Conservation (phyloP, 2,329 filamentous ascomycete genomes). For the Spiromastix sp. region DNA sequence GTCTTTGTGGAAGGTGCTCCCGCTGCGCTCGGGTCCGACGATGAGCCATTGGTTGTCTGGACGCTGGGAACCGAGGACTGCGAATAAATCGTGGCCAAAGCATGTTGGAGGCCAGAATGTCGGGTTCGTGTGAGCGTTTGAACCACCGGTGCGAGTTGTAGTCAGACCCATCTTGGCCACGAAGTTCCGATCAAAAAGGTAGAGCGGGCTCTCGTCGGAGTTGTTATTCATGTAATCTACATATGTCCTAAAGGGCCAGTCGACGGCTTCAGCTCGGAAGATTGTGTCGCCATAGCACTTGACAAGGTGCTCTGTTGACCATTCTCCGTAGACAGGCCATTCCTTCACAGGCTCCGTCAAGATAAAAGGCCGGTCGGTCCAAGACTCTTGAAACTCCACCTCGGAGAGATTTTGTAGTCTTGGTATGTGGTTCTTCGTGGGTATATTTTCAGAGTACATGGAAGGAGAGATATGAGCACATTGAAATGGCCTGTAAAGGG, state of each 20-base stretch:
- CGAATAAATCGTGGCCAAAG: slow-evolving; percentile 80
- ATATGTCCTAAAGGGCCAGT: slow-evolving; percentile 81
- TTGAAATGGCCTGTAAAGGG: slow-evolving; percentile 79
- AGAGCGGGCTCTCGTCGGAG: slow-evolving; percentile 77
- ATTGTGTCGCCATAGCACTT: slow-evolving; percentile 53
- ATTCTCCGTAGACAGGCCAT: slow-evolving; percentile 69
- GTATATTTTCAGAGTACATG: slow-evolving; percentile 61
- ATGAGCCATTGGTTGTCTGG: slow-evolving; percentile 92
- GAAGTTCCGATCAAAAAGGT: slow-evolving; percentile 83
- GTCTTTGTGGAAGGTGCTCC: slow-evolving; percentile 89
- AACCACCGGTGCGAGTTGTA: slow-evolving; percentile 33
- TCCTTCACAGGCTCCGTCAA: slow-evolving; percentile 68
- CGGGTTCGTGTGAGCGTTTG: slow-evolving; percentile 17
- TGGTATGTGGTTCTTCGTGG: slow-evolving; percentile 59
- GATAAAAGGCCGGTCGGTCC: slow-evolving; percentile 77
- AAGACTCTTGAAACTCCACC: slow-evolving; percentile 62
- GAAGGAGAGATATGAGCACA: slow-evolving; percentile 66
- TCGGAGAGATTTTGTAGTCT: slow-evolving; percentile 59
- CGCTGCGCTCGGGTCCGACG: slow-evolving; percentile 73
- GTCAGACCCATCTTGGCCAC: slow-evolving; percentile 71
- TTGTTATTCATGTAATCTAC: slow-evolving; percentile 70
- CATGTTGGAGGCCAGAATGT: slow-evolving; percentile 72
- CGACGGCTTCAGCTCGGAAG: slow-evolving; percentile 86
- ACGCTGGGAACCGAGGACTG: slow-evolving; percentile 63
- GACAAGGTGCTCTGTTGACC: slow-evolving; percentile 61